Base-by-base conservation (phyloP, 108 stramenopile genomes). In the Chaetoceros tenuissimus region DNA sequence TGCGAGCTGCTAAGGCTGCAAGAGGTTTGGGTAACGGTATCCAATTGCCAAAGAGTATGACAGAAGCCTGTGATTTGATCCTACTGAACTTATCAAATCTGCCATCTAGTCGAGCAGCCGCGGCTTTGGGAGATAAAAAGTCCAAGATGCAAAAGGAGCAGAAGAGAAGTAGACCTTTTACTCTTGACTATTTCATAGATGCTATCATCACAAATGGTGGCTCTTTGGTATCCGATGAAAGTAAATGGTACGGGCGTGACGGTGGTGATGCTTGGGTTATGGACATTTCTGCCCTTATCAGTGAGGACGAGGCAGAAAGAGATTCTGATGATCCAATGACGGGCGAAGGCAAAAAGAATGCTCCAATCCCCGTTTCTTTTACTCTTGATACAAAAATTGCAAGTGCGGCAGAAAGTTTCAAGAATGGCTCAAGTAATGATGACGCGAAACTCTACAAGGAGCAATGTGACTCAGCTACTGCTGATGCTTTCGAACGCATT, bases 21-120 rank as follows among this genome's bases (percentile, higher is more conserved):
- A 68, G 88, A 50, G 92, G 92, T 51, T 67, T 94, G 63, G 92
- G 92, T 48, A 60, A 83, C 45, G 92, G 92, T 16, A 86, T 94
- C 60, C 92, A 94, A 53, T 61, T 90, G 3, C 92, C 92, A 8
- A 71, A 71, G 1, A 84, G 64, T 58, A 88, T 86, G 71, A 72
- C 76, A 28, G 92, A 90, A 60, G 73, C 83, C 13, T 79, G 80
- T 24, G 92, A 94, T 31, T 63, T 94, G 30, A 72, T 90, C n/a
- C 48, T 94, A 57, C 67, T 72, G 27, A 94, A 94, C 48, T 31
- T 94, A 8, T 49, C 67, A 24, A 62, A 94, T 59, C 49, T 93
- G 1, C 85, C 92, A 27, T 28, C 70, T 30, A 80, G 74, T 26
- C 49, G 79, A 24, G 87, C 87, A 7, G 53, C 82, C 0, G 52